Base-by-base conservation (phyloP, 2,329 filamentous ascomycete genomes). In the Stagonosporopsis cucurbitacearum region DNA sequence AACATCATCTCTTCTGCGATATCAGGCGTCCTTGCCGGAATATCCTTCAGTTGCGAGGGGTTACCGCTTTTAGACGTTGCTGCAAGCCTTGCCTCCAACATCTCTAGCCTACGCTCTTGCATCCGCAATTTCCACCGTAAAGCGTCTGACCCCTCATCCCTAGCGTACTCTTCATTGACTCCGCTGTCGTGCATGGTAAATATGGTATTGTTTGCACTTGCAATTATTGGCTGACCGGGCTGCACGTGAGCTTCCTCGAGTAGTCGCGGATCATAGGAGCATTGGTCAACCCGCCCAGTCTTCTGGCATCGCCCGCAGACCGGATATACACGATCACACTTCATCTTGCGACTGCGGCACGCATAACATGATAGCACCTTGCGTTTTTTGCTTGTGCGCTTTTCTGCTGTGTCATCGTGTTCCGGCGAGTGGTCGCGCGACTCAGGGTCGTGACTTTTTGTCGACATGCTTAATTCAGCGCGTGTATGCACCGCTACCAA, bases 311-410 rank as follows among this genome's bases (percentile, higher is more conserved):
- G 69, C 33, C 76, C 74, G 52, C 78, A 81, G 2, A 79, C 73
- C 30, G 78, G 78, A 58, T 77, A 74, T 4, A 74, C 69, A 35
- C 78, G 75, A 60, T 80, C 79, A 61, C 79, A 80, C 60, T 79
- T 78, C 60, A 81, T 75, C 60, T 80, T 80, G n/a, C 78, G 71
- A 39, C 73, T 73, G 46, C 78, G 74, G 67, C 79, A 81, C 12
- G 79, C 76, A 58, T 76, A 79, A 58, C 78, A 81, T 2, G 78
- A 80, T 8, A 81, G 64, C 15, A 79, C 78, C 63, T 80, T 80
- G 17, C 79, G 71, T 54, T 79, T 76, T 58, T 74, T 75, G 50
- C 68, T 69, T 5, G 62, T 58, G 23, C 78, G 77, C 55, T 79
- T 80, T n/a, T 77, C 76, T 23, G 66, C 48, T 4, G 63, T 58